These are phyloP conservation scores for Amanita pallidorosea DNA, from an alignment of 768 basidiomycete genomes.

Conservation along the genomic window DNA sequence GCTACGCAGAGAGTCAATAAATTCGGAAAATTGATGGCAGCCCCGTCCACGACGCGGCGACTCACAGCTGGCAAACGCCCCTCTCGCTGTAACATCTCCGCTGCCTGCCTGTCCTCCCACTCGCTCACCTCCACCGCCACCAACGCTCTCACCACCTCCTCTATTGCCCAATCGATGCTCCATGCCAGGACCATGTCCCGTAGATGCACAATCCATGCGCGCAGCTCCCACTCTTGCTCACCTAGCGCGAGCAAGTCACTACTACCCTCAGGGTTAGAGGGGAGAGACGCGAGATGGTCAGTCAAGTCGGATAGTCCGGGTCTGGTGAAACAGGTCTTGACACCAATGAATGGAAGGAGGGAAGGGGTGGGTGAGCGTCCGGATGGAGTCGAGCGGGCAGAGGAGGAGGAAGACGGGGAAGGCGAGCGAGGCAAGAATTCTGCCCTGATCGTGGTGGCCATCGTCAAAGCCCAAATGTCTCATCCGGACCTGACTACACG, in stretches of 20 bases:
- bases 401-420: no score
- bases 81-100: not conserved
- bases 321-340: not conserved
- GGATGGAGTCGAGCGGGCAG: no score
- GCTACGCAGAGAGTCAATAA: no score
- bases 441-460: no score
- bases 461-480: no score
- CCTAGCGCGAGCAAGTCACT: not conserved
- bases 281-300: not conserved
- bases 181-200: not conserved
- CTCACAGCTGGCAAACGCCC: not conserved
- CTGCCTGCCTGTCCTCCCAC: no score
- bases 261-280: not conserved
- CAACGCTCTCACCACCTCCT: not conserved
- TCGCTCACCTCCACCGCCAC: not conserved
- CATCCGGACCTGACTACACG: no score
- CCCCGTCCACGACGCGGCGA: no score
- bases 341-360: not conserved
- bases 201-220: not conserved
- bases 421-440: no score
- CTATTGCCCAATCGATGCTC: conserved; percentile 2
- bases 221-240: conserved; percentile 1
- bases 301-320: no score
- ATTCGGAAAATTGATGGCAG: no score
- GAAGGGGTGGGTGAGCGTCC: no score